phyloP scores from a whole-genome alignment of 2,329 filamentous ascomycete genomes.

The Sporothrix brunneoviolacea region DNA sequence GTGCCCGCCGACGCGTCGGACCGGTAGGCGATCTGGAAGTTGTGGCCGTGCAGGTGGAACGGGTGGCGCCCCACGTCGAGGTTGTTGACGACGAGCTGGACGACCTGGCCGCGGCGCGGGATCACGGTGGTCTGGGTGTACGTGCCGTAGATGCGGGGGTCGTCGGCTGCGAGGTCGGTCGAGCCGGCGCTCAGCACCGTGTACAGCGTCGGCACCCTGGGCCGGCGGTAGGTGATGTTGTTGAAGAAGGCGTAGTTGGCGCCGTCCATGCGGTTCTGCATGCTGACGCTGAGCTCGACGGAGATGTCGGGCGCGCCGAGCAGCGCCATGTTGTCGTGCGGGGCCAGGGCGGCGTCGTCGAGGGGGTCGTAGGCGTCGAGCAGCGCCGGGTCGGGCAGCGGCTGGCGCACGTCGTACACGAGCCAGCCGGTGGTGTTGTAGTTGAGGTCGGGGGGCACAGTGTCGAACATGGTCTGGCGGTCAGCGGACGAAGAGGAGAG shows the following conservation, averaged over 20 bases:
- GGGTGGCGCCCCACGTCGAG: conserved; percentile 18
- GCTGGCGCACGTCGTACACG: conserved; percentile 45
- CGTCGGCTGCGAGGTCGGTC: conserved; percentile 47
- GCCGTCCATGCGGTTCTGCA: conserved; percentile 62
- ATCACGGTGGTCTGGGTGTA: conserved; percentile 62
- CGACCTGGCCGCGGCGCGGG: conserved; percentile 58
- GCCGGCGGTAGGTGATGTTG: conserved; percentile 65
- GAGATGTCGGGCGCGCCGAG: conserved; percentile 55
- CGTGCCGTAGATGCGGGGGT: conserved; percentile 58
- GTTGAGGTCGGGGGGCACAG: conserved; percentile 59
- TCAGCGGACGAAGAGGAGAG: no score
- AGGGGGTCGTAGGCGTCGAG: conserved; percentile 57
- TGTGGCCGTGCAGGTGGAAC: conserved; percentile 20
- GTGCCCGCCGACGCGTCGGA: conserved; percentile 48
- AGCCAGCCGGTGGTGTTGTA: conserved; percentile 61
- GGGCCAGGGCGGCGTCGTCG: conserved; percentile 67
- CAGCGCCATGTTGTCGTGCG: conserved; percentile 57
- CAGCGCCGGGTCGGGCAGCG: conserved; percentile 43
- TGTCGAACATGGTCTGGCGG: conserved; percentile 67
- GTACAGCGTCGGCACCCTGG: conserved; percentile 74
- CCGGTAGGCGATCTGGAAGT: conserved; percentile 45
- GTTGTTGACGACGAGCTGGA: conserved; percentile 57
- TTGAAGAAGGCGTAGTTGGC: conserved; percentile 68
- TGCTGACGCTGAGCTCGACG: conserved; percentile 57
- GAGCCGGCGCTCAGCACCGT: conserved; percentile 60